Evolutionary conservation across 1,284 basidiomycete genomes (phyloP).

Genomic region (Austroboletus niveus): DNA sequence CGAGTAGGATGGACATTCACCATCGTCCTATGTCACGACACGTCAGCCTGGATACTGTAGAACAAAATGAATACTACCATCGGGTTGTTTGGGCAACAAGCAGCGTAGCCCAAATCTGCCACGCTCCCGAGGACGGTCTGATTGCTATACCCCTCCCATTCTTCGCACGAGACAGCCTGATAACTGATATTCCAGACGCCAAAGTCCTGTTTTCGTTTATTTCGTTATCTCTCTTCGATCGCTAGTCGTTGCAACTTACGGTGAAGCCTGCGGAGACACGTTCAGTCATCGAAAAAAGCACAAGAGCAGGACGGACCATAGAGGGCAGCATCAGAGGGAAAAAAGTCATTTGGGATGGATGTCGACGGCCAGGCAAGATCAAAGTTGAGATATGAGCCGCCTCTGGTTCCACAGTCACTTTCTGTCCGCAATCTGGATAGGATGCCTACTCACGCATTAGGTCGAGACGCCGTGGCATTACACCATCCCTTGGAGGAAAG

Average conservation of each 20-base stretch:
- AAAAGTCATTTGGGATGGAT: slow-evolving; percentile 69
- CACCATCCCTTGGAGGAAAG: slow-evolving; percentile 62
- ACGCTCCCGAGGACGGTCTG: slow-evolving; percentile 66
- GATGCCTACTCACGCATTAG: slow-evolving; percentile 52
- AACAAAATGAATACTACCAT: slow-evolving; percentile 40
- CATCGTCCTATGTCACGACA: slow-evolving; percentile 40
- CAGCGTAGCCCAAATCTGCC: slow-evolving; percentile 49
- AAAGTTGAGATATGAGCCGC: slow-evolving; percentile 68
- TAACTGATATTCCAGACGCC: slow-evolving; percentile 82
- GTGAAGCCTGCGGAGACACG: slow-evolving; percentile 37
- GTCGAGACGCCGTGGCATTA: slow-evolving; percentile 54
- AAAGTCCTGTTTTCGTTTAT: slow-evolving; percentile 54
- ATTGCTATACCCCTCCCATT: slow-evolving; percentile 62
- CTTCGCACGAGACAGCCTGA: slow-evolving; percentile 54
- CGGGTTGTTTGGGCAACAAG: slow-evolving; percentile 69
- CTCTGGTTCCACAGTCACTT: slow-evolving; percentile 38
- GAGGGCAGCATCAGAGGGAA: slow-evolving; percentile 62
- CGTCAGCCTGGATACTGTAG: not conserved
- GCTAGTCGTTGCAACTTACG: slow-evolving; percentile 28
- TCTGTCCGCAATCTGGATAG: not conserved
- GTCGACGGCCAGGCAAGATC: slow-evolving; percentile 72
- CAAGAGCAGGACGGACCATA: slow-evolving; percentile 43
- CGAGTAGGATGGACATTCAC: slow-evolving; percentile 71
- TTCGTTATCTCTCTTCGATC: not conserved
- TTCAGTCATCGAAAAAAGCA: not conserved